Evolutionary conservation across 768 basidiomycete genomes (phyloP).

Genomic region (Neoboletus brunneissimus): DNA sequence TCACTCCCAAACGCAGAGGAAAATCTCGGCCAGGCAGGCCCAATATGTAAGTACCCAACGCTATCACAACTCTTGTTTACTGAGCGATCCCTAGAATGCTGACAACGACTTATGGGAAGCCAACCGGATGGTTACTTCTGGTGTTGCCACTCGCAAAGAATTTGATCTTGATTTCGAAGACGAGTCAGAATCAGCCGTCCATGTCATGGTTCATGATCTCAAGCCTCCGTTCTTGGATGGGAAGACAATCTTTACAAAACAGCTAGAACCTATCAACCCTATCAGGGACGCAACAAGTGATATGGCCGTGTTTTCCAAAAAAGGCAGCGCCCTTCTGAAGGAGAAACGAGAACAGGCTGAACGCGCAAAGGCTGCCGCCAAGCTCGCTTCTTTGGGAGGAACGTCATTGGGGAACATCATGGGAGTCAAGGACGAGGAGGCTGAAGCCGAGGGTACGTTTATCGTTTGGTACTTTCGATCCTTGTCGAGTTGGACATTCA

Average conservation of each 20-base stretch:
- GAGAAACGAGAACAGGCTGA: conserved; percentile 97
- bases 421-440: conserved; percentile 95
- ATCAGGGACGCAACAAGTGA: conserved; percentile 92
- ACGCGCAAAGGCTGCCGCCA: conserved; percentile 93
- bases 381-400: conserved; percentile 87
- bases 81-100: conserved; percentile 62
- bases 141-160: conserved; percentile 81
- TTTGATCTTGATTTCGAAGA: conserved; percentile 96
- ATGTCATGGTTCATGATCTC: conserved; percentile 95
- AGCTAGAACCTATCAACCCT: conserved; percentile 96
- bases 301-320: conserved; percentile 94
- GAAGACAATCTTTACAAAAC: conserved; percentile 92
- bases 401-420: conserved; percentile 96
- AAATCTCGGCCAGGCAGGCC: conserved; percentile 90
- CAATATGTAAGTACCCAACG: conserved; percentile 71
- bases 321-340: conserved; percentile 91
- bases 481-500: conserved; percentile 75
- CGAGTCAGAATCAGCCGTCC: conserved; percentile 93
- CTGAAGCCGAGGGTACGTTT: conserved; percentile 82
- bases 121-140: conserved; percentile 95
- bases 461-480: conserved; percentile 13
- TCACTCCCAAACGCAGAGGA: conserved; percentile 51
- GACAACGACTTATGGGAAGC: conserved; percentile 99
- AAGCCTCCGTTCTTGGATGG: conserved; percentile 99
- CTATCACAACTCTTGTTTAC: conserved; percentile 11